Percentiles rank a stretch among this genome's conserved stretches.
These are phyloP conservation scores for Pseudophaeomoniella oleicola DNA, from an alignment of 2,329 filamentous ascomycete genomes.

Conservation along the genomic window DNA sequence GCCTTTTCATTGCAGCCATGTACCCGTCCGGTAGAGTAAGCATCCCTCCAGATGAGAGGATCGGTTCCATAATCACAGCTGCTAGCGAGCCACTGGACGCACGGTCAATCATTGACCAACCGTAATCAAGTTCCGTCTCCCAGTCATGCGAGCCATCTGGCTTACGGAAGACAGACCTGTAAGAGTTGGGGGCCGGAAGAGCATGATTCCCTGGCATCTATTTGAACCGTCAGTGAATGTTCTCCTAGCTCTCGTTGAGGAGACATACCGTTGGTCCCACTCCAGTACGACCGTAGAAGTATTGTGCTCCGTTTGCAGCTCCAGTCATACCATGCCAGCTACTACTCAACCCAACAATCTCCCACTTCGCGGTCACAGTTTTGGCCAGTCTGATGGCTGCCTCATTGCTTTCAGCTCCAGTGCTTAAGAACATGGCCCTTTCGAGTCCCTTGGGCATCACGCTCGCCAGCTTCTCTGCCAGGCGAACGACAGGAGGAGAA, in stretches of 20 bases:
- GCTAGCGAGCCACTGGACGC: constrained; percentile 47
- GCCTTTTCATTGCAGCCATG: constrained; percentile 36
- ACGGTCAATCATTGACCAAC: constrained; percentile 45
- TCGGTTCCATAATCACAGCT: constrained; percentile 48
- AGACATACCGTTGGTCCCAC: constrained; percentile 21
- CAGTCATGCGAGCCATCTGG: constrained; percentile 49
- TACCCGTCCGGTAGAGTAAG: constrained; percentile 45
- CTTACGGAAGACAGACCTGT: constrained; percentile 46
- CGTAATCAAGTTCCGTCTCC: constrained; percentile 49
- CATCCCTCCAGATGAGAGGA: constrained; percentile 46
- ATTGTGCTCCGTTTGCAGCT: constrained; percentile 37
- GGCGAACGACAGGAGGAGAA: constrained; percentile 40
- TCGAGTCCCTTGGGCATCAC: constrained; percentile 36
- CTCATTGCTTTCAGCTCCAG: constrained; percentile 43
- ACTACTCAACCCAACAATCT: constrained; percentile 45
- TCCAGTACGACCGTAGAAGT: constrained; percentile 36
- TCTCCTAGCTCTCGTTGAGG: constrained; percentile 1
- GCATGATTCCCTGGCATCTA: constrained; percentile 41
- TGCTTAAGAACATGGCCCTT: constrained; percentile 44
- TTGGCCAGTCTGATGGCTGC: constrained; percentile 53
- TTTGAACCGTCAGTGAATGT: constrained; percentile 1
- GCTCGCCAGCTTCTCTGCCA: constrained; percentile 35
- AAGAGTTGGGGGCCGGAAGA: constrained; percentile 46
- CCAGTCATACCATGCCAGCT: constrained; percentile 49
- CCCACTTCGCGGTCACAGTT: constrained; percentile 48